phyloP scores from a whole-genome alignment of 306 rosid species.

The Dicorynia guianensis region DNA sequence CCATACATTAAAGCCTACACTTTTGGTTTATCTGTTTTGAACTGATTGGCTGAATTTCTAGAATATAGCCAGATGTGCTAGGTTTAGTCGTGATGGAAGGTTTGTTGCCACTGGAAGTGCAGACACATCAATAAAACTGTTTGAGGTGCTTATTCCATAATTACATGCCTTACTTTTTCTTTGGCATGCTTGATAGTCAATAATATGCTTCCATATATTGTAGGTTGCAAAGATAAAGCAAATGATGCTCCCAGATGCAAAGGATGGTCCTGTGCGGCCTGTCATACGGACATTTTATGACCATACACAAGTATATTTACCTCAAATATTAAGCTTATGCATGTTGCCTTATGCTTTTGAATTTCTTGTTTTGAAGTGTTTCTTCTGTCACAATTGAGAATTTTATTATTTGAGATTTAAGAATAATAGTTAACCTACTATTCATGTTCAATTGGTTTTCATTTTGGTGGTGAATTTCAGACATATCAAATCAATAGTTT shows the following conservation, averaged over 20 bases:
- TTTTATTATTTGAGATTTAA: neutral
- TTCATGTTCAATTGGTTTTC: conserved; percentile 16
- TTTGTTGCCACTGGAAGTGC: conserved; percentile 96
- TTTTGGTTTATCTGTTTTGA: conserved; percentile 31
- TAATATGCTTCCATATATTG: conserved; percentile 37
- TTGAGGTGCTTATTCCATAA: conserved; percentile 66
- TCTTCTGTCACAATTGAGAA: conserved; percentile 12
- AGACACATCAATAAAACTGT: conserved; percentile 87
- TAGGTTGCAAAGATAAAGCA: conserved; percentile 94
- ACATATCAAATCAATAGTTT: conserved; percentile 7
- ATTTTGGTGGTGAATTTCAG: neutral
- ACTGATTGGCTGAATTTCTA: conserved; percentile 69
- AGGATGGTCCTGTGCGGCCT: conserved; percentile 85
- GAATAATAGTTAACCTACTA: neutral
- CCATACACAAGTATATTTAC: conserved; percentile 65
- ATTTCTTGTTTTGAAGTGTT: conserved; percentile 18
- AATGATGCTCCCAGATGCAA: conserved; percentile 77
- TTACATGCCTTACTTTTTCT: conserved; percentile 18
- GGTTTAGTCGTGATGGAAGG: conserved; percentile 89
- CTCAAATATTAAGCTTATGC: conserved; percentile 6
- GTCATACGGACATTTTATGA: conserved; percentile 87
- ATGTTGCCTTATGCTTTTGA: conserved; percentile 13
- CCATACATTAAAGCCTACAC: conserved; percentile 3
- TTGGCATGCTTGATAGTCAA: conserved; percentile 8
- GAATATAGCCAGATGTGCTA: conserved; percentile 97